Base-by-base conservation (phyloP, 768 basidiomycete genomes). In the Pleurotus tuoliensis region DNA sequence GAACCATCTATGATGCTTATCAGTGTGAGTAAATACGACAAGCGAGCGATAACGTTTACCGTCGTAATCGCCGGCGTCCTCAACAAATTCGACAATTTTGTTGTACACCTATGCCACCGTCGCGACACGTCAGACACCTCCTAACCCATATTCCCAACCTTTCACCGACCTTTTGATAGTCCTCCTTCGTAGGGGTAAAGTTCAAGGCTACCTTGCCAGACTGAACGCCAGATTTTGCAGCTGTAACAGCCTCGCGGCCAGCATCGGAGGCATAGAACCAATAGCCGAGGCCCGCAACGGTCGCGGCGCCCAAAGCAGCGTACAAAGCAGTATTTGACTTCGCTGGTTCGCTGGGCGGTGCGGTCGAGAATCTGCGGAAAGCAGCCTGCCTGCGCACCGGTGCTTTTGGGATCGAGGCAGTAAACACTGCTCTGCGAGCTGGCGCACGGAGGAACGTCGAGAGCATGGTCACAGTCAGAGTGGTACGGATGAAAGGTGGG, bases 1-100 rank as follows among this genome's bases (percentile, higher is more conserved):
- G 91, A 93, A 18, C 93, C 93, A 66, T 94, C 91, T 94, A 62
- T 3, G 30, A 41, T 51, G 52, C 41, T 54, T 56, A 39, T 64
- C 56, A 65, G 59, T 30, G 39, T 40, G 43, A 45, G 59, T 54
- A 16, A 54, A 39, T 48, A 44, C n/a, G 20, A 18, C 25, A 18
- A 16, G 54, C 15, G 6, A 41, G 4, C 56, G 1, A 46, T 18
- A 22, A 70, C 76, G 30, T 34, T 49, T 67, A 91, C 94, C 95
- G 68, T 98, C 96, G 73, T 98, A 97, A 27, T 84, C 82, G 54
- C 81, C 87, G 41, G 87, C 88, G 15, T 83, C 82, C 55, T 94
- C 91, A 25, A 95, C 68, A 39, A 82, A 62, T 18, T 89, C 85
- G 9, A 91, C 90, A 67, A 99, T 84, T 57, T 74, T 82, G 74